Evolutionary conservation across 2,329 filamentous ascomycete genomes (phyloP).

Genomic region (Helminthosporium solani): DNA sequence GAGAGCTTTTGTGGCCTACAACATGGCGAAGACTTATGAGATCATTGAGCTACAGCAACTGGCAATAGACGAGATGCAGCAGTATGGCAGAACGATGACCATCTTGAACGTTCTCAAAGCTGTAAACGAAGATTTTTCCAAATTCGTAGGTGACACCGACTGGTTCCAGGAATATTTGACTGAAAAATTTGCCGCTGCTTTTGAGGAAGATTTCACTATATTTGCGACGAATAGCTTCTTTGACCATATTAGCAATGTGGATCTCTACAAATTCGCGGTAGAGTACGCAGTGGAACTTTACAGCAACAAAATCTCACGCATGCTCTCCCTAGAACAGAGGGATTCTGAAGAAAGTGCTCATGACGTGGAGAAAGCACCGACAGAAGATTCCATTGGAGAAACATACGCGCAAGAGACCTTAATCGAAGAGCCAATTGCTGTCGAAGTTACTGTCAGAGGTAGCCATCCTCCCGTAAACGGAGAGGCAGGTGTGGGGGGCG

Average conservation of each 20-base stretch:
- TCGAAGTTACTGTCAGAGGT: constrained; percentile 33
- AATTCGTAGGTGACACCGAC: constrained; percentile 2
- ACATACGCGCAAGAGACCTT: constrained; percentile 53
- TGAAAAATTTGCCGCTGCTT: constrained; percentile 9
- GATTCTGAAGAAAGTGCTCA: too few species aligned
- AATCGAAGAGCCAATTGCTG: constrained; percentile 43
- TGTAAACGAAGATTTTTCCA: constrained; percentile 12
- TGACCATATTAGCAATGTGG: constrained; percentile 10
- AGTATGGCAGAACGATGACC: constrained; percentile 4
- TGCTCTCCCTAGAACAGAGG: too few species aligned
- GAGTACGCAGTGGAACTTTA: constrained; percentile 13
- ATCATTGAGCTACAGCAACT: constrained; percentile 14
- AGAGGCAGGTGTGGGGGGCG: constrained; percentile 27
- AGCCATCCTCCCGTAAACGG: constrained; percentile 41
- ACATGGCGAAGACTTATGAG: constrained; percentile 9
- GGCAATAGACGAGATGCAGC: constrained; percentile 11
- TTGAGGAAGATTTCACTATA: constrained; percentile 12
- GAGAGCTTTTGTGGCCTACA: constrained; percentile 16
- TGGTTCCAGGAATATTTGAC: constrained; percentile 17
- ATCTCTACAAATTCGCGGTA: constrained; percentile 8
- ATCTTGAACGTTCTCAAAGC: constrained; percentile 12
- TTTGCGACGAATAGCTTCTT: constrained; percentile 13
- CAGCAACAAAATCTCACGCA: constrained; percentile 5
- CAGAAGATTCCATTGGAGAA: too few species aligned
- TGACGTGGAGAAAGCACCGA: too few species aligned